These are phyloP conservation scores for Neonothopanus nambi DNA, from an alignment of 1,284 basidiomycete species.

Conservation along the genomic window DNA sequence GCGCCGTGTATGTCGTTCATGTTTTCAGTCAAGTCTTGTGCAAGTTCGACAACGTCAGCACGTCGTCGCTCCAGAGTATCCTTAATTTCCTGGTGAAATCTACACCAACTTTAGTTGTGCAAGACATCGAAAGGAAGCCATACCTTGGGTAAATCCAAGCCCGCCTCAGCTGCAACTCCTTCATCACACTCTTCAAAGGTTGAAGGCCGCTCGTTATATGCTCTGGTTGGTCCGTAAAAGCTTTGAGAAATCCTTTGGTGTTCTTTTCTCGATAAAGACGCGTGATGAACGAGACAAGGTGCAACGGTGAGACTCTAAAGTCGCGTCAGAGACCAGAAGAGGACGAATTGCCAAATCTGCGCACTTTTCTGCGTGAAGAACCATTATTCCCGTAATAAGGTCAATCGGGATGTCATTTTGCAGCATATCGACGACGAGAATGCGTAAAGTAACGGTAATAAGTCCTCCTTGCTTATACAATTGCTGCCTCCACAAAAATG, in stretches of 20 bases:
- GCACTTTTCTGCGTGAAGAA: constrained; percentile 92
- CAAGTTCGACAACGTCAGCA: constrained; percentile 92
- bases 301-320: constrained; percentile 85
- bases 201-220: constrained; percentile 90
- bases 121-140: constrained; percentile 19
- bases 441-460: constrained; percentile 90
- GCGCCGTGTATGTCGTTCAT: constrained; percentile 93
- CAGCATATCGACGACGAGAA: constrained; percentile 96
- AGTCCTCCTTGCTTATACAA: constrained; percentile 89
- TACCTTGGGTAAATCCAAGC: constrained; percentile 93
- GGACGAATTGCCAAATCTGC: constrained; percentile 26
- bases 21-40: constrained; percentile 81
- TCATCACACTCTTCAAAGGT: constrained; percentile 90
- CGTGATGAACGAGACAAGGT: constrained; percentile 88
- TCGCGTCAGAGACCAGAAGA: not conserved
- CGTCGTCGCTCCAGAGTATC: constrained; percentile 76
- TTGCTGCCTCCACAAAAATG: constrained; percentile 61
- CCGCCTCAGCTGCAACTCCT: constrained; percentile 84
- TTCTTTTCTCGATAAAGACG: constrained; percentile 89
- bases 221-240: constrained; percentile 96
- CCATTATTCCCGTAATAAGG: constrained; percentile 88
- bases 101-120: constrained; percentile 43
- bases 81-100: constrained; percentile 89
- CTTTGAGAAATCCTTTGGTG: constrained; percentile 88
- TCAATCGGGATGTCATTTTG: constrained; percentile 82